Evolutionary conservation across 2,329 filamentous ascomycete genomes (phyloP), one percentile per base, ranked within the genome.

Genomic region (Mycosphaerella sp.): DNA sequence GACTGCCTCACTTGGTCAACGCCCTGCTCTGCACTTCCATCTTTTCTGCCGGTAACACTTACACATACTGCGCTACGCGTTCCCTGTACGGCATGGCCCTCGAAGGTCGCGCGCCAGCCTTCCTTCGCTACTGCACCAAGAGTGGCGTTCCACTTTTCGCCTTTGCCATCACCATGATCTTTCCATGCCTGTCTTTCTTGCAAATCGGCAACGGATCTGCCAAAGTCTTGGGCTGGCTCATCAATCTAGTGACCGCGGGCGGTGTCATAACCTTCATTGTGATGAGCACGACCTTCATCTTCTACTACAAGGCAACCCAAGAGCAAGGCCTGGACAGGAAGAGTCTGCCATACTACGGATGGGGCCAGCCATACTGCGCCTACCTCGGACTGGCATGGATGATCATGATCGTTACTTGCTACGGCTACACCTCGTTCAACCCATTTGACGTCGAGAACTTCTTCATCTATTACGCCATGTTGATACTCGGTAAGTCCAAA

Each of bases 261-360:
- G 74, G 76, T 44, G 73, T 81, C 58, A 82, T 85, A 65, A 79
- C 82, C 69, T 85, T 81, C 66, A 74, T 84, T 52, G 73, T 78
- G 64, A 80, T 81, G 69, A 71, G 70, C 40, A 62, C 75, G 27
- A 82, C 78, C 10, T 82, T 78, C 65, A 70, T 81, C 50, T 75
- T 68, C 63, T 82, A 80, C 71, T 74, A 79, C 69, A 70, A 71
- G 36, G 79, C 79, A 2, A 69, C 68, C 57, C 69, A 73, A 54
- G 75, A 68, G 0, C 76, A 79, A 56, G 73, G 73, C 0, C 35
- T 79, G 36, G 72, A 77, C 63, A 78, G 81, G 52, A 70, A 64
- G 18, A 68, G 66, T 0, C 68, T 82, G 27, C 79, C 81, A 2
- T 84, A 84, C 68, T 73, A 65, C 36, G 81, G 77, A 7, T 74